phyloP scores from a whole-genome alignment of 805 yeast genomes.

The Saitoella complicata region DNA sequence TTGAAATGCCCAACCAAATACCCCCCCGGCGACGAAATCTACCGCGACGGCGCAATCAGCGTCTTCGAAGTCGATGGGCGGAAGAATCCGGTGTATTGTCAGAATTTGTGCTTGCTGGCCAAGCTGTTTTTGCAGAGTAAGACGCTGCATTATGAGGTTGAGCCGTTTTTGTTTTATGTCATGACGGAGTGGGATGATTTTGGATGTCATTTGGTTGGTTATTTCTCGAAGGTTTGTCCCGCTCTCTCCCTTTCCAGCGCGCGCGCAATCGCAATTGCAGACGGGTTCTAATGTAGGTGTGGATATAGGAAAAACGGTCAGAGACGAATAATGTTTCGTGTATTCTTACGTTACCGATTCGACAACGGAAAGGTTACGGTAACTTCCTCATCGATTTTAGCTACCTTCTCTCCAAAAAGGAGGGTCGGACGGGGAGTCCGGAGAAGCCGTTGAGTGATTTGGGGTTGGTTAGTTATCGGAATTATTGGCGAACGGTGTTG shows the following conservation, averaged over 20 bases:
- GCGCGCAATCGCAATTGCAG: no score
- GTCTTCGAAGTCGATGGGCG: slow-evolving; percentile 91
- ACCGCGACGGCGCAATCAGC: slow-evolving; percentile 51
- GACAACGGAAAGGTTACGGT: slow-evolving; percentile 82
- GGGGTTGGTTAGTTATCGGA: slow-evolving; percentile 71
- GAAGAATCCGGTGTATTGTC: slow-evolving; percentile 64
- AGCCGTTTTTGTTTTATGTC: slow-evolving; percentile 82
- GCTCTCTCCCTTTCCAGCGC: not conserved
- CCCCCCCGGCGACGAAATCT: slow-evolving; percentile 90
- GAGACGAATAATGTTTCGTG: slow-evolving; percentile 77
- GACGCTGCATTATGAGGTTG: slow-evolving; percentile 85
- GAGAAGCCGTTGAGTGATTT: slow-evolving; percentile 84
- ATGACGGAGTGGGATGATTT: slow-evolving; percentile 47
- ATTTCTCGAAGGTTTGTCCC: slow-evolving; percentile 63
- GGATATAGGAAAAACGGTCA: slow-evolving; percentile 29
- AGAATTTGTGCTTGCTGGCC: slow-evolving; percentile 75
- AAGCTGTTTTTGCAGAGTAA: slow-evolving; percentile 81
- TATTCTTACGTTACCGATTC: slow-evolving; percentile 73
- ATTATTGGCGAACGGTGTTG: slow-evolving; percentile 64
- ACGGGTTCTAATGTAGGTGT: no score
- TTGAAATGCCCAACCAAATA: slow-evolving; percentile 52
- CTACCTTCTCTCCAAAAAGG: slow-evolving; percentile 58
- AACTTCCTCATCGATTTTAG: slow-evolving; percentile 77
- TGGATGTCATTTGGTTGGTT: slow-evolving; percentile 73
- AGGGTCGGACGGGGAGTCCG: slow-evolving; percentile 75